Evolutionary conservation across 306 rosid genomes (phyloP).

Genomic region (Carpinus fangiana): DNA sequence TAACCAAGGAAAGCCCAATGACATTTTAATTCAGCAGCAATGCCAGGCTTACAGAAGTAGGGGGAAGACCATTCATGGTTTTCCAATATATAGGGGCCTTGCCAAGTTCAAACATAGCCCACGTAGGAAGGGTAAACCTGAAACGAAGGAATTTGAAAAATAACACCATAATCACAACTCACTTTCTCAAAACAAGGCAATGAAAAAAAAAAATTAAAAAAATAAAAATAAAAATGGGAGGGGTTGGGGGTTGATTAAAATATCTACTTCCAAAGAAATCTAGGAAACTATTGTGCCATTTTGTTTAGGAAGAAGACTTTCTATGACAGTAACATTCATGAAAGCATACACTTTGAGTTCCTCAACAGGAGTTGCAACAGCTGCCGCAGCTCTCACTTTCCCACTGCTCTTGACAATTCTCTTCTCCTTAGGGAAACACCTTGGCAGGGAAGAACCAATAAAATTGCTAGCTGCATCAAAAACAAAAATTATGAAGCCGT

Average conservation of each 20-base stretch:
- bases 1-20: neutral
- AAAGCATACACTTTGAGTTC: slow-evolving; percentile 68
- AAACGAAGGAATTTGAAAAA: slow-evolving; percentile 14
- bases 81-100: slow-evolving; percentile 81
- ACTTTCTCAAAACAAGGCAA: neutral
- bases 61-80: slow-evolving; percentile 89
- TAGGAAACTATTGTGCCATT: neutral
- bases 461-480: slow-evolving; percentile 56
- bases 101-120: slow-evolving; percentile 93
- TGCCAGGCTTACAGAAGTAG: slow-evolving; percentile 58
- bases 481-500: neutral
- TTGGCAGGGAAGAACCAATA: slow-evolving; percentile 46
- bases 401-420: slow-evolving; percentile 41
- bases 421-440: slow-evolving; percentile 33
- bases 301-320: neutral
- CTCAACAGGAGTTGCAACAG: slow-evolving; percentile 50
- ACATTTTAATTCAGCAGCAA: neutral
- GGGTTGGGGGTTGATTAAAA: neutral
- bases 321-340: neutral
- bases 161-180: neutral
- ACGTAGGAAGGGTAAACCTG: slow-evolving; percentile 77
- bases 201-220: no score
- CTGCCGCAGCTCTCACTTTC: slow-evolving; percentile 52
- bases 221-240: no score
- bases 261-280: neutral